Conservation (phyloP, 495 filamentous ascomycete genomes). For the Apodospora peruviana region DNA sequence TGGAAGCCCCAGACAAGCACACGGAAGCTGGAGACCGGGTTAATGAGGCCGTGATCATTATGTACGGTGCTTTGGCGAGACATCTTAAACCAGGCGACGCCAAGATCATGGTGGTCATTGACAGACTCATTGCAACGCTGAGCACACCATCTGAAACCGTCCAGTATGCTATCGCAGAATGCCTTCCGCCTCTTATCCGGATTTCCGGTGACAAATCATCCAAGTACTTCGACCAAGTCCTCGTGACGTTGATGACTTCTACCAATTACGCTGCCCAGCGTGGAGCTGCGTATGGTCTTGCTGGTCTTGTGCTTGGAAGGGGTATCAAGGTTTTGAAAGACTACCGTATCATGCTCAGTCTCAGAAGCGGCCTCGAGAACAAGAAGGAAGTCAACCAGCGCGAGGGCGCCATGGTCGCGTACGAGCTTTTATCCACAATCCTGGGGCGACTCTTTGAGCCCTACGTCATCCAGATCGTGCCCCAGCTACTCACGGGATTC, state of each 20-base stretch:
- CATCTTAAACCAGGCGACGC: slow-evolving; percentile 79
- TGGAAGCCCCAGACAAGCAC: slow-evolving; percentile 75
- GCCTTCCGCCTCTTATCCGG: slow-evolving; percentile 81
- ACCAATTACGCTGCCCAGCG: slow-evolving; percentile 88
- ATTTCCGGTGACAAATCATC: slow-evolving; percentile 68
- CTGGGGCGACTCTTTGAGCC: slow-evolving; percentile 89
- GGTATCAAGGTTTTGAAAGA: slow-evolving; percentile 80
- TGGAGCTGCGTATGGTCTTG: slow-evolving; percentile 91
- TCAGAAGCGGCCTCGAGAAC: slow-evolving; percentile 76
- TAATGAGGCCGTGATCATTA: slow-evolving; percentile 93
- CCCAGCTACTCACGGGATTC: slow-evolving; percentile 81
- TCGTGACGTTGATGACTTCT: slow-evolving; percentile 72
- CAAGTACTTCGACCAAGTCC: slow-evolving; percentile 72
- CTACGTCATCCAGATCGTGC: slow-evolving; percentile 92
- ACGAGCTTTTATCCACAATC: slow-evolving; percentile 80
- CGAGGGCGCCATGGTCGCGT: slow-evolving; percentile 83
- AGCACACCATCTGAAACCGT: slow-evolving; percentile 95
- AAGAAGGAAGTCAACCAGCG: slow-evolving; percentile 86
- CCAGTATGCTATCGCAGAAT: slow-evolving; percentile 91
- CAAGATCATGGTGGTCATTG: slow-evolving; percentile 78
- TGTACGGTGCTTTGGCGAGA: slow-evolving; percentile 87
- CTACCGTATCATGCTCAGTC: slow-evolving; percentile 73
- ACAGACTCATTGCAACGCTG: slow-evolving; percentile 75
- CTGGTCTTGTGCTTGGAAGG: slow-evolving; percentile 78
- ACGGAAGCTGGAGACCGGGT: slow-evolving; percentile 75